These are phyloP conservation scores for Edaphochlamys debaryana DNA, from an alignment of 139 green algal genomes.

Conservation along the genomic window DNA sequence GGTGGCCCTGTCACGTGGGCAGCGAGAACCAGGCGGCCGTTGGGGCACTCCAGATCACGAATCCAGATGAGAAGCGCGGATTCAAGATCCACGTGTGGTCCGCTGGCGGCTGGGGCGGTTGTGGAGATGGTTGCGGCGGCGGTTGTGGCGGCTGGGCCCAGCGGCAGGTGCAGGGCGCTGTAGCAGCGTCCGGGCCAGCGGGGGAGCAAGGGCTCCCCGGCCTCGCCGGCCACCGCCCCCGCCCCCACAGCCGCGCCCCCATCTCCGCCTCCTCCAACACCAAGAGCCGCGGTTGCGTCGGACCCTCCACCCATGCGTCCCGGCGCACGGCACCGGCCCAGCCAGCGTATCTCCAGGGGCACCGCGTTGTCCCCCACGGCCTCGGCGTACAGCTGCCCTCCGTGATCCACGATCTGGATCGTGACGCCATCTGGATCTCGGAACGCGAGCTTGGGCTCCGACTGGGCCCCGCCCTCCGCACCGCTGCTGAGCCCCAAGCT, in stretches of 20 bases:
- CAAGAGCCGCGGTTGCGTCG: no score
- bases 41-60: not conserved
- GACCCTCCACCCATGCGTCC: no score
- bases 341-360: slow-evolving; percentile 18
- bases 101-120: not conserved
- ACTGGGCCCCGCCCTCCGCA: not conserved
- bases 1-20: no score
- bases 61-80: slow-evolving; percentile 26
- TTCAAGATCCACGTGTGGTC: no score
- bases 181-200: not conserved
- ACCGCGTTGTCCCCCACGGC: slow-evolving; percentile 12
- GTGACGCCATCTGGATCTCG: slow-evolving; percentile 9
- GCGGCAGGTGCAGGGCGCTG: not conserved
- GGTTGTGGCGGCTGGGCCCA: not conserved
- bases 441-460: not conserved
- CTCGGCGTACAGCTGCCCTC: not conserved
- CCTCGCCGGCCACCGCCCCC: not conserved
- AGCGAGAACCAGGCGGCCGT: not conserved
- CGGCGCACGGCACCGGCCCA: not conserved
- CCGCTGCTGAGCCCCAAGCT: not conserved
- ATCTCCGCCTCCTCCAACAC: no score
- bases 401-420: not conserved
- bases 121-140: no score
- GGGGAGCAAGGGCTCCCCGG: not conserved
- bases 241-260: not conserved